A percentile compares a stretch with the other conserved stretches of the same genome.
Evolutionary conservation across 2,329 filamentous ascomycete genomes (phyloP).

Genomic region (Colletotrichum sp.): DNA sequence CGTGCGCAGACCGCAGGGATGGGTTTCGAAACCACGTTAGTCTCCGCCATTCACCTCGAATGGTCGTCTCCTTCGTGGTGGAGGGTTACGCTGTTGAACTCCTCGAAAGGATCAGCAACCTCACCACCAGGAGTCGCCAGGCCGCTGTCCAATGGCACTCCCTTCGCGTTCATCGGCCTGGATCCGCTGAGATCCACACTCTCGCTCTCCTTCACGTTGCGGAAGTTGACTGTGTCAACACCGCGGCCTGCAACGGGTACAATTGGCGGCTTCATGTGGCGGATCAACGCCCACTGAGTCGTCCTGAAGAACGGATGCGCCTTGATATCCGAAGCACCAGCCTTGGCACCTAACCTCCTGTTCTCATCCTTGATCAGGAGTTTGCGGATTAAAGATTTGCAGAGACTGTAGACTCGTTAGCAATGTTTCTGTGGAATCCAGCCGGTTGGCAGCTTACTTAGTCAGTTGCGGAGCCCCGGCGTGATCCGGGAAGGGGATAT

Average conservation of each 20-base stretch:
- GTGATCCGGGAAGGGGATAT: conserved; percentile 94
- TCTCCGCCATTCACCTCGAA: conserved; percentile 26
- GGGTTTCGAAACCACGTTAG: not conserved
- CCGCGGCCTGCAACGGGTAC: conserved; percentile 89
- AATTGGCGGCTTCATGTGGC: conserved; percentile 98
- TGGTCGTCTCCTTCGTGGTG: conserved; percentile 88
- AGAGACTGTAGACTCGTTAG: conserved; percentile 66
- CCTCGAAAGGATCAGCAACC: conserved; percentile 86
- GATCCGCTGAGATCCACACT: conserved; percentile 84
- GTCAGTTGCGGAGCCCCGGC: conserved; percentile 84
- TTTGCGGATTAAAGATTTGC: conserved; percentile 96
- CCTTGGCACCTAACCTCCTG: conserved; percentile 87
- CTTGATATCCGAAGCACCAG: conserved; percentile 97
- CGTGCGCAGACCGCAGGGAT: not conserved
- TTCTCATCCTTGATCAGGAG: conserved; percentile 98
- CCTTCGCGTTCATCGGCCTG: conserved; percentile 63
- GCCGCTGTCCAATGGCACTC: conserved; percentile 85
- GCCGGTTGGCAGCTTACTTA: conserved; percentile 63
- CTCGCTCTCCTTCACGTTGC: conserved; percentile 96
- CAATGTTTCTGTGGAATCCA: not conserved
- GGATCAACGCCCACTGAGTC: conserved; percentile 95
- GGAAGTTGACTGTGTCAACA: conserved; percentile 95
- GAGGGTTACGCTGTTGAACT: conserved; percentile 97
- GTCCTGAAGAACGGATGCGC: conserved; percentile 93
- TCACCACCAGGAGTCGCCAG: conserved; percentile 86